Conservation (phyloP, 1,284 basidiomycete genomes). For the Ganoderma lingzhi region DNA sequence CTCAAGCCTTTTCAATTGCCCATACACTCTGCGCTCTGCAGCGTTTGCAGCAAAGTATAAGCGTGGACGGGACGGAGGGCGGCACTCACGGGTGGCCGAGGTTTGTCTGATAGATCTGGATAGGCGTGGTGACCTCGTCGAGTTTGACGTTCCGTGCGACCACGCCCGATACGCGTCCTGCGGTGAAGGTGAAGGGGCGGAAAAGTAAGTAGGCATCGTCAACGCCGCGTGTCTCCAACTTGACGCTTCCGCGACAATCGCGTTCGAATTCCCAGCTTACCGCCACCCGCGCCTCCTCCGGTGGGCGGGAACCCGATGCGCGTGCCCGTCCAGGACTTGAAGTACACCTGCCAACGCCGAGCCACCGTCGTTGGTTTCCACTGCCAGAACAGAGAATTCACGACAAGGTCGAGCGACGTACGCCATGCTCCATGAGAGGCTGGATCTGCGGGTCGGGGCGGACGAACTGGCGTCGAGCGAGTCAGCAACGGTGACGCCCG, state of each 20-base stretch:
- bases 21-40: neutral
- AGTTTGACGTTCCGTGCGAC: conserved; percentile 54
- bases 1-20: neutral
- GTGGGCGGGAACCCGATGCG: conserved; percentile 65
- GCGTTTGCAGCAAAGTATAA: neutral
- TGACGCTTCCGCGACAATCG: neutral
- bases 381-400: conserved; percentile 11
- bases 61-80: neutral
- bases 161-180: conserved; percentile 61
- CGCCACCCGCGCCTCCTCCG: conserved; percentile 66
- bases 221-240: neutral
- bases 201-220: neutral
- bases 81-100: conserved; percentile 53
- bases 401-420: conserved; percentile 38
- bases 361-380: conserved; percentile 1
- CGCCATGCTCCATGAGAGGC: conserved; percentile 62
- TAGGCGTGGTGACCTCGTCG: conserved; percentile 54
- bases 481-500: neutral
- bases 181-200: neutral
- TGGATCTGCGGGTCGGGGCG: conserved; percentile 57
- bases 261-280: conserved; percentile 38
- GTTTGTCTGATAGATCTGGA: conserved; percentile 64
- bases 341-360: conserved; percentile 54
- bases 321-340: conserved; percentile 70
- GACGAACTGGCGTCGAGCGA: conserved; percentile 45